These are phyloP conservation scores for Mitragyna speciosa DNA, from an alignment of 257 asterid species.

Conservation along the genomic window DNA sequence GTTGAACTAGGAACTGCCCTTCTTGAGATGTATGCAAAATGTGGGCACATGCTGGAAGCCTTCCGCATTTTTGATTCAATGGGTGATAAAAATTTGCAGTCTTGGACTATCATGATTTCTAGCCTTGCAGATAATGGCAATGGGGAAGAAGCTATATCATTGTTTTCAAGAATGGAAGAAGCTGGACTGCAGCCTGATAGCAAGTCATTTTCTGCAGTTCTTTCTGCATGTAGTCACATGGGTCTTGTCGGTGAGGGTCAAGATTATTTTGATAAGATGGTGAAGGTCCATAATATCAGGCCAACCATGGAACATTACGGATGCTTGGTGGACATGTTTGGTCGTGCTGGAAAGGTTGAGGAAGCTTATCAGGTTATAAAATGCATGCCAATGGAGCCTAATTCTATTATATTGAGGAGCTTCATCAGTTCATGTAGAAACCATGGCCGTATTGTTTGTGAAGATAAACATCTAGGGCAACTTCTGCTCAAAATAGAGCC, in stretches of 20 bases:
- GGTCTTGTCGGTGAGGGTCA: conserved; percentile 55
- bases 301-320: conserved; percentile 82
- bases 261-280: conserved; percentile 55
- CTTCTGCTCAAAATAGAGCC: conserved; percentile 58
- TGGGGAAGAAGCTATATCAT: conserved; percentile 54
- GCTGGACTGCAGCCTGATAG: conserved; percentile 54
- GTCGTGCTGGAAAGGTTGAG: conserved; percentile 62
- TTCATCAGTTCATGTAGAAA: conserved; percentile 63
- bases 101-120: conserved; percentile 79
- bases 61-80: conserved; percentile 44
- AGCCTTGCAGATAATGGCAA: conserved; percentile 56
- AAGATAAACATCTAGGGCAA: conserved; percentile 39
- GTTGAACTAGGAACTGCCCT: conserved; percentile 67
- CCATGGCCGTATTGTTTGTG: conserved; percentile 34
- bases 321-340: conserved; percentile 74
- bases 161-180: conserved; percentile 61
- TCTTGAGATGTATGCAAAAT: conserved; percentile 62
- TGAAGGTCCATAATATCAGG: conserved; percentile 39
- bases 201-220: conserved; percentile 54
- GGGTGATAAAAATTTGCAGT: conserved; percentile 43
- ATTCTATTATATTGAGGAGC: conserved; percentile 62
- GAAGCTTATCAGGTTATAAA: conserved; percentile 60
- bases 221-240: conserved; percentile 69
- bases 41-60: conserved; percentile 55
- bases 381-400: conserved; percentile 64